Conservation (phyloP, 495 filamentous ascomycete genomes). For the Xylaria telfairii region DNA sequence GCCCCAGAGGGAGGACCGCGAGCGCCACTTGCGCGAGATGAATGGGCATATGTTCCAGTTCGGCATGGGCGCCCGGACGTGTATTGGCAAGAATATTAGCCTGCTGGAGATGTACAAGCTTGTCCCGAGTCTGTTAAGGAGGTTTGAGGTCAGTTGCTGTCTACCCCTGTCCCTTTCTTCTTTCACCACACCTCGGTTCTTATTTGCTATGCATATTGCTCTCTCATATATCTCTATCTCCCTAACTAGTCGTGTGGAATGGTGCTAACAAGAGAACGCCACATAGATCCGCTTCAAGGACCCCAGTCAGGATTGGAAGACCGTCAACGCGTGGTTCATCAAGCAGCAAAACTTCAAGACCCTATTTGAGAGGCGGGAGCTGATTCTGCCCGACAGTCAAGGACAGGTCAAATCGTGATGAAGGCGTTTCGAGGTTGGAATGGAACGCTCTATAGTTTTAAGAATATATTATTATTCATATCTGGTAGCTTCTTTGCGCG, state of each 20-base stretch:
- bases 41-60: slow-evolving; percentile 67
- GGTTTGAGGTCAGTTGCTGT: slow-evolving; percentile 63
- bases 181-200: neutral
- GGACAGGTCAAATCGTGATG: neutral
- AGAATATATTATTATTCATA: neutral
- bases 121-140: slow-evolving; percentile 71
- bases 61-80: slow-evolving; percentile 65
- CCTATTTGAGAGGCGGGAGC: slow-evolving; percentile 54
- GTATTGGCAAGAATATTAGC: slow-evolving; percentile 75
- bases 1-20: slow-evolving; percentile 42
- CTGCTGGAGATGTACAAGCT: slow-evolving; percentile 82
- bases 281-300: slow-evolving; percentile 61
- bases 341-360: slow-evolving; percentile 69
- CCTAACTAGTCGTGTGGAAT: neutral
- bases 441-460: neutral
- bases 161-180: neutral
- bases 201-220: neutral
- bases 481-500: neutral
- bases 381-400: slow-evolving; percentile 47
- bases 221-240: neutral
- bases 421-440: neutral
- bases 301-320: slow-evolving; percentile 67
- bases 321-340: slow-evolving; percentile 77
- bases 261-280: slow-evolving; percentile 23
- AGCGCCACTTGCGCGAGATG: slow-evolving; percentile 59